Evolutionary conservation across 352 stramenopile genomes (phyloP), one percentile per base, ranked within the genome.

Genomic region (Phytophthora pistaciae): DNA sequence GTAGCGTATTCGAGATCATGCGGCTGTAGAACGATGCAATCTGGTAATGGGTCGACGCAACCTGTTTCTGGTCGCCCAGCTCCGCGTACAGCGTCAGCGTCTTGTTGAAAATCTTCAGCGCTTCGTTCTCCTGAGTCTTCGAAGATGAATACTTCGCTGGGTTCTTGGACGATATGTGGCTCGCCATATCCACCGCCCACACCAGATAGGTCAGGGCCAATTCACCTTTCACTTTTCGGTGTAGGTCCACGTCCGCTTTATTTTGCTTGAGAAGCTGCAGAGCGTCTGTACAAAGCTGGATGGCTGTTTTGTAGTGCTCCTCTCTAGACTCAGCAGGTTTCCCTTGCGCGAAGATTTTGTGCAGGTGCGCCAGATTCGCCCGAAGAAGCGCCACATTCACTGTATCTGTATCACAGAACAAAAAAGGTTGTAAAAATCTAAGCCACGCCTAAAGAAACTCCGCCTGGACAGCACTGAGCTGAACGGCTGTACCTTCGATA

Each of bases 1-100:
- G 67, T 10, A 88, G 33, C 14, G 83, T 82, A 9, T 68, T 77
- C 0, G 84, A 78, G 46, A 95, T 92, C 48, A 80, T 84, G 5
- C 85, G 78, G 9, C 80, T 83, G 62, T 94, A 79, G 64, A 92
- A 96, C 3, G 85, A 91, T 4, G 90, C 90, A 55, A 96, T 92
- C 58, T 96, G 90, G 59, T 96, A 96, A 60, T 96, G 88, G 10
- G 88, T 94, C 14, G 90, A 84, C 5, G 88, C 90, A 4, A 79
- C 68, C 66, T 96, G 90, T 71, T 94, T 94, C 46, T 60, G 42
- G 54, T 95, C 88, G 5, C 64, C 72, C 11, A 96, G 68, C 61
- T 96, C 88, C 3, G 75, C 72, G 64, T 96, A 96, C 40, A 96
- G 57, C 13, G 87, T 79, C 27, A 96, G 59, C 18, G 90, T 85